Percentiles rank a stretch among this genome's conserved stretches.
Conservation (phyloP, 2,329 filamentous ascomycete species). For the Mariannaea elegans region DNA sequence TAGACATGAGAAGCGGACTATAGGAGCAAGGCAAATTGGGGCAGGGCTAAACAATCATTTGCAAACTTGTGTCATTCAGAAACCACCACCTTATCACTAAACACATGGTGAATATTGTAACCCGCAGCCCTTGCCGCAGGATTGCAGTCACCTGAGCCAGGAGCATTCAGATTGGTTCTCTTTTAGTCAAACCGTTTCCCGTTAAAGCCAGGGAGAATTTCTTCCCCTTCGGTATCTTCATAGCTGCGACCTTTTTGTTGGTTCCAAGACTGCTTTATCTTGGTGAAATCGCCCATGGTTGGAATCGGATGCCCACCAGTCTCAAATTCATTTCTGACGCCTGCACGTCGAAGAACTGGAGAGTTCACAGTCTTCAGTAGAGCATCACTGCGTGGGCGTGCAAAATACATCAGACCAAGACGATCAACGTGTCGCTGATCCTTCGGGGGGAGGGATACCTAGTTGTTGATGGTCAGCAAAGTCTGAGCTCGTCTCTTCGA, state of each 20-base stretch:
- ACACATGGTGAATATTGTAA: too few species aligned
- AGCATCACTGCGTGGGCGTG: slow-evolving; percentile 45
- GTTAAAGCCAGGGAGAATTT: slow-evolving; percentile 4
- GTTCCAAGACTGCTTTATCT: slow-evolving; percentile 46
- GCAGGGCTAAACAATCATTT: too few species aligned
- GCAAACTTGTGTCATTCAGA: too few species aligned
- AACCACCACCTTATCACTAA: too few species aligned
- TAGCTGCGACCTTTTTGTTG: slow-evolving; percentile 37
- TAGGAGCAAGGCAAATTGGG: too few species aligned
- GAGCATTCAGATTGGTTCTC: too few species aligned
- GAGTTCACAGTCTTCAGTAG: neutral
- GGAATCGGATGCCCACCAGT: slow-evolving; percentile 41
- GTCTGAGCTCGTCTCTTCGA: too few species aligned
- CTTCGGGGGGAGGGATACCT: slow-evolving; percentile 18
- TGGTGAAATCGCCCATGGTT: slow-evolving; percentile 47
- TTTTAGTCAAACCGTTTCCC: slow-evolving; percentile 3
- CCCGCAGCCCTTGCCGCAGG: too few species aligned
- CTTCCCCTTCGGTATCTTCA: neutral
- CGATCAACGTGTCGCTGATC: slow-evolving; percentile 23
- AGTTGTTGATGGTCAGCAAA: neutral
- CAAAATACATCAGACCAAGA: slow-evolving; percentile 45
- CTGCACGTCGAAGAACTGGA: neutral
- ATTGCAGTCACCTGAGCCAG: too few species aligned
- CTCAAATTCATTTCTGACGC: slow-evolving; percentile 46
- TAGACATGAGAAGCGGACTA: too few species aligned